Evolutionary conservation across 2,329 filamentous ascomycete species (phyloP), one percentile per base, ranked within the genome.

Genomic region (Aspergillus ochraceus): DNA sequence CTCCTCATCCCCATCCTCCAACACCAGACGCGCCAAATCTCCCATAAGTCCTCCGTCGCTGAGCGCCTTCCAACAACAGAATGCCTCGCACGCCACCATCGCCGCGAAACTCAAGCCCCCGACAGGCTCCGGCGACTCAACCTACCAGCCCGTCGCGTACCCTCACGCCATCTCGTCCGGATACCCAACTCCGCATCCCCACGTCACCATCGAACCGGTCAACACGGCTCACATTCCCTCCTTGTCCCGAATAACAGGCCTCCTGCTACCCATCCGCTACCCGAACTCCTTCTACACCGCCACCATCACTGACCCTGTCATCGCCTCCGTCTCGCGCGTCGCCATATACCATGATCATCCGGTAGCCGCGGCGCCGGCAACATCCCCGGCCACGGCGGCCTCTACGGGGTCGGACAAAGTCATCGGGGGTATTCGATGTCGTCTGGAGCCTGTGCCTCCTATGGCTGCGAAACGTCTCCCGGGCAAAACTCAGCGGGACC

Each of bases 221-320:
- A 81, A 78, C n/a, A 77, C 79, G 39, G 77, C 78, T 24, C 81
- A 86, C 67, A 77, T 88, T 42, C 79, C 81, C 20, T 80, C 81
- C 8, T 80, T 87, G 70, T 83, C 82, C 66, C 82, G 83, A 19
- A 81, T 88, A 30, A 87, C 83, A 54, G 77, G 80, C 56, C 74
- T 87, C 4, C 79, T 87, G 2, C 78, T 89, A 1, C 86, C 86
- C 6, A 84, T 88, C 58, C 80, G 83, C 55, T 89, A 89, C 68
- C 81, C 84, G 3, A 80, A 83, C 51, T 80, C 78, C 19, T 88
- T 88, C 78, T 89, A 86, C 76, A 81, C 80, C 20, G 84, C 86
- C 60, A 86, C 81, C 46, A 78, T 87, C 69, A 79, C 81, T 2
- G 84, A 88, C 58, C 77, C 80, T 2, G 71, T 82, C 49, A 76